Conservation (phyloP, 2,329 filamentous ascomycete species). For the Bipolaris bicolor region DNA sequence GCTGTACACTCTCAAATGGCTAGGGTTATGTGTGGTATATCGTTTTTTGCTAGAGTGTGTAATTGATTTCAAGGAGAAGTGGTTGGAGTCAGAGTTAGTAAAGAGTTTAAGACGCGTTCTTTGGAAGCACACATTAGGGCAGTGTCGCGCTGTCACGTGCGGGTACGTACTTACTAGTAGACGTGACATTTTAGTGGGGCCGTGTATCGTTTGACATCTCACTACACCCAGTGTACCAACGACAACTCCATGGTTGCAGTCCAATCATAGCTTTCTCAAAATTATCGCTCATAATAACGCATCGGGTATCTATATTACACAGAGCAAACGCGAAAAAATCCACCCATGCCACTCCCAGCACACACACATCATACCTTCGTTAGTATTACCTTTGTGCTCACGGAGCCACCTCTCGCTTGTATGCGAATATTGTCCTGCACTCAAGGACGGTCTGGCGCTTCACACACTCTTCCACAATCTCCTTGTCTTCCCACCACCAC, state of each 20-base stretch:
- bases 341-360: not conserved
- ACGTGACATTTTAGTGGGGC: not conserved
- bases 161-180: not conserved
- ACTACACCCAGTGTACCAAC: not conserved
- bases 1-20: not conserved
- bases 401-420: slow-evolving; percentile 28
- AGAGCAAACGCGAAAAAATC: slow-evolving; percentile 4
- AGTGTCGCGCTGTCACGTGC: slow-evolving; percentile 12
- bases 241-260: not conserved
- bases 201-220: not conserved
- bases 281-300: slow-evolving; percentile 6
- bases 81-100: not conserved
- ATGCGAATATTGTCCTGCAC: slow-evolving; percentile 46
- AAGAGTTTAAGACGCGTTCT: not conserved
- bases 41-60: not conserved
- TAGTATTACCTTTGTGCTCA: not conserved
- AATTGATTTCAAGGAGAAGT: not conserved
- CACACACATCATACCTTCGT: not conserved
- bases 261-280: slow-evolving; percentile 2
- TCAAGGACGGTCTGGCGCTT: slow-evolving; percentile 46
- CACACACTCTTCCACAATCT: slow-evolving; percentile 46
- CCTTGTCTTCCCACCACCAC: slow-evolving; percentile 51
- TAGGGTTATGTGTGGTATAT: not conserved
- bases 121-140: not conserved
- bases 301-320: slow-evolving; percentile 16